Conservation (phyloP, 805 yeast genomes). For the Candida quercuum region DNA sequence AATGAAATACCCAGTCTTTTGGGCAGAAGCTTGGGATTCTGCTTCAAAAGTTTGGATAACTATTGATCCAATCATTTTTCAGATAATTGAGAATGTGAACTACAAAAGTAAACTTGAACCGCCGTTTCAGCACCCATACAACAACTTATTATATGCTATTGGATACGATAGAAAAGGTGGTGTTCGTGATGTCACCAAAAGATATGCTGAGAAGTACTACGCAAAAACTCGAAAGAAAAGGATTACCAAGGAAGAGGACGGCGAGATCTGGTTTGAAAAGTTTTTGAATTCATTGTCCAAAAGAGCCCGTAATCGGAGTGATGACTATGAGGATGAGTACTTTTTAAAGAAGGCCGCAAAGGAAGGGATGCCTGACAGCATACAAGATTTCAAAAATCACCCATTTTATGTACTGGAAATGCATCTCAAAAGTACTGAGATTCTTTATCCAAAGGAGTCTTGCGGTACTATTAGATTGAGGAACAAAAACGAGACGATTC, state of each 20-base stretch:
- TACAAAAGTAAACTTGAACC: constrained; percentile 65
- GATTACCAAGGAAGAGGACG: constrained; percentile 53
- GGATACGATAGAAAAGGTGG: constrained; percentile 67
- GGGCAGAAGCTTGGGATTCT: constrained; percentile 94
- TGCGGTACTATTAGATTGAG: constrained; percentile 68
- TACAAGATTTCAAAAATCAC: constrained; percentile 81
- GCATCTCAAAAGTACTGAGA: constrained; percentile 68
- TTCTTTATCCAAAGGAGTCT: constrained; percentile 59
- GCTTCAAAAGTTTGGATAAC: constrained; percentile 73
- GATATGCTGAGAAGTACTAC: constrained; percentile 69
- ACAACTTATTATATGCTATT: constrained; percentile 65
- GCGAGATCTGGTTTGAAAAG: constrained; percentile 50
- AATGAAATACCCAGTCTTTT: constrained; percentile 62
- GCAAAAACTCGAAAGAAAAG: constrained; percentile 73
- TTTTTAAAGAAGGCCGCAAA: constrained; percentile 54
- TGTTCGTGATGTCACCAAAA: constrained; percentile 76
- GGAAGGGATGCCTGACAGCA: constrained; percentile 85
- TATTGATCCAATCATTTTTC: constrained; percentile 70
- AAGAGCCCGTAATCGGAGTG: constrained; percentile 17
- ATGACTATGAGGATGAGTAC: constrained; percentile 51
- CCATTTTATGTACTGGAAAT: constrained; percentile 80
- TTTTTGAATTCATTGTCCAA: constrained; percentile 27
- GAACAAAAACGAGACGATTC: constrained; percentile 38
- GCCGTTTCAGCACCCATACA: constrained; percentile 49
- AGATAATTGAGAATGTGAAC: constrained; percentile 57